Base-by-base conservation (phyloP, 352 stramenopile genomes). In the Phytophthora boehmeriae region DNA sequence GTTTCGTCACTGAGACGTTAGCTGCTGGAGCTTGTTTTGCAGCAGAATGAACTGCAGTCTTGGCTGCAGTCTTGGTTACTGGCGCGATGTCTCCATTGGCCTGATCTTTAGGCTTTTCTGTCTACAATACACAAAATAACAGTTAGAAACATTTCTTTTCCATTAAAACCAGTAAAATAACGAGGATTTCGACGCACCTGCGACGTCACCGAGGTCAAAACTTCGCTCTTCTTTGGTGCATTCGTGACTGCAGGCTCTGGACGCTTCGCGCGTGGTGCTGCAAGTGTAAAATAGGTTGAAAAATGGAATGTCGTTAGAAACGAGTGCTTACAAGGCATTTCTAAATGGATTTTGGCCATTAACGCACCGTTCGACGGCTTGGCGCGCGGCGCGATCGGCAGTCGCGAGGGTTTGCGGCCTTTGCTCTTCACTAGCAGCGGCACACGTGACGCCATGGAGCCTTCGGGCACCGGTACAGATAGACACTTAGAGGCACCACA, bases 351-450 rank as follows among this genome's bases (percentile, higher is more conserved):
- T 59, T 41, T 0, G n/a, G 19, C 20, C 4, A 22, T 13, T 19
- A 10, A 64, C 61, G 27, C 76, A 93, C 85, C 74, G 53, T 86
- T 86, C 32, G 77, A 81, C 5, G 83, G 81, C 44, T 83, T 88
- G 10, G 77, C 75, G 20, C 80, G 73, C 22, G 85, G 85, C 11
- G 73, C 79, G 62, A 91, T 92, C 36, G 85, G 78, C 41, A 89
- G 55, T 2, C 85, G 80, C 47, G 80, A 83, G 1, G 82, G 76
- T 66, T 92, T 93, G 59, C 83, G 78, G 42, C 72, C 60, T 48
- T 90, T 90, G 65, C 78, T 86, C 57, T 86, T 86, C 10, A 90
- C 68, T 35, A 95, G 65, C 52, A 95, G 75, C 63, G 86, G 86
- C 44, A 95, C 86, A 27, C 86, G 86, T 47, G 81, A 89, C 23